Evolutionary conservation across 2,329 filamentous ascomycete species (phyloP).

Genomic region (Pseudogymnoascus pannorum): DNA sequence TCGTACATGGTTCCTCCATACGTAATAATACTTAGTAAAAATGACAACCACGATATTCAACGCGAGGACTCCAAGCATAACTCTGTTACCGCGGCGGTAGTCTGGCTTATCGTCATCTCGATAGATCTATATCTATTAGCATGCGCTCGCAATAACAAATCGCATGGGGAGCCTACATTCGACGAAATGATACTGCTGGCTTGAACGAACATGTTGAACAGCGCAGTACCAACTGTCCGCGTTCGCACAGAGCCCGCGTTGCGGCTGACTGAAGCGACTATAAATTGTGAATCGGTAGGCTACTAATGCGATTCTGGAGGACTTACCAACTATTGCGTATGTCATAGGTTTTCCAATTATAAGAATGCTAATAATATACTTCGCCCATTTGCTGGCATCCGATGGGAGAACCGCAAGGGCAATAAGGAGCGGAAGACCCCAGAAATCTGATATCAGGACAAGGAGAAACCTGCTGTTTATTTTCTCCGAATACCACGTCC

Average conservation of each 20-base stretch:
- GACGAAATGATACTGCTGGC: slow-evolving; percentile 32
- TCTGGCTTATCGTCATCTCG: slow-evolving; percentile 41
- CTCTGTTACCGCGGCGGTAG: slow-evolving; percentile 48
- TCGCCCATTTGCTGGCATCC: slow-evolving; percentile 18
- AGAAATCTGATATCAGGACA: slow-evolving; percentile 30
- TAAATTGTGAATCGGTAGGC: slow-evolving; percentile 38
- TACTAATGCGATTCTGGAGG: slow-evolving; percentile 37
- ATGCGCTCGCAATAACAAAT: not conserved
- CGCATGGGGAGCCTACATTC: slow-evolving; percentile 19
- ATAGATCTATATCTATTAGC: slow-evolving; percentile 26
- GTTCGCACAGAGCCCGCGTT: slow-evolving; percentile 57
- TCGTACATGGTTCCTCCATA: slow-evolving; percentile 34
- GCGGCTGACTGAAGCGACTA: slow-evolving; percentile 42
- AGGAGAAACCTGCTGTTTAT: slow-evolving; percentile 31
- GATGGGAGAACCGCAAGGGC: slow-evolving; percentile 22
- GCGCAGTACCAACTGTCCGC: slow-evolving; percentile 52
- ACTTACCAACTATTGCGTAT: slow-evolving; percentile 26
- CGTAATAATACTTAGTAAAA: slow-evolving; percentile 41
- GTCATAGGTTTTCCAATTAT: slow-evolving; percentile 17
- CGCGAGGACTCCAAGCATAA: slow-evolving; percentile 43
- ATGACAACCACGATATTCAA: slow-evolving; percentile 40
- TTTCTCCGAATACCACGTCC: slow-evolving; percentile 38
- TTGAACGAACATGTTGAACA: slow-evolving; percentile 52
- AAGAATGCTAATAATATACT: slow-evolving; percentile 29
- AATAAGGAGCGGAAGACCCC: slow-evolving; percentile 33